A percentile compares a stretch with the other conserved stretches of the same genome.
Conservation (phyloP, 2,329 filamentous ascomycete species). For the Apiospora malaysiana region DNA sequence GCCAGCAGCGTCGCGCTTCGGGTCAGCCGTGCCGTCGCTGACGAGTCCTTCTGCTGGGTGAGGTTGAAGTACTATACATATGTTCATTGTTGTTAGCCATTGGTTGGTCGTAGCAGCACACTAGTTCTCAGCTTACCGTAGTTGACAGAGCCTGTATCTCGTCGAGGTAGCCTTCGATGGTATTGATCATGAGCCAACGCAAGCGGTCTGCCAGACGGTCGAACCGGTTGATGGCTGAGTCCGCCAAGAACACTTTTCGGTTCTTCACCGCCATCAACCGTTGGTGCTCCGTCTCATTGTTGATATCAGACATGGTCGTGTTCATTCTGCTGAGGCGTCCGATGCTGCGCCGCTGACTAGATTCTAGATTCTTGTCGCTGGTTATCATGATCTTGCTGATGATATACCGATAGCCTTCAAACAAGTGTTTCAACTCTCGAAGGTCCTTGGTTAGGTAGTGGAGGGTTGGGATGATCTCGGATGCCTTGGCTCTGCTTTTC, state of each 20-base stretch:
- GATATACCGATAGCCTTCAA: conserved; percentile 64
- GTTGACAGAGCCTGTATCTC: conserved; percentile 75
- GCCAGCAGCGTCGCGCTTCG: conserved; percentile 74
- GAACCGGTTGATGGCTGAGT: conserved; percentile 62
- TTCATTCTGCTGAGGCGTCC: not conserved
- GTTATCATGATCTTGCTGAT: conserved; percentile 60
- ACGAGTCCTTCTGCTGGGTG: conserved; percentile 76
- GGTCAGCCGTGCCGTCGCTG: conserved; percentile 73
- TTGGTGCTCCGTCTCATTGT: not conserved
- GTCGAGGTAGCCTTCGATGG: conserved; percentile 67
- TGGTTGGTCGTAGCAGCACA: conserved; percentile 25
- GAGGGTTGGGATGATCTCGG: conserved; percentile 61
- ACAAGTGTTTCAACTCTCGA: conserved; percentile 64
- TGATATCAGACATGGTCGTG: not conserved
- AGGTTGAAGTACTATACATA: conserved; percentile 73
- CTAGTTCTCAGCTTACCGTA: conserved; percentile 54
- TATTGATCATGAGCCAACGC: conserved; percentile 64
- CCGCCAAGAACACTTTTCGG: conserved; percentile 41
- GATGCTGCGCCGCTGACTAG: not conserved
- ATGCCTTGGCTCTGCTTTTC: conserved; percentile 47
- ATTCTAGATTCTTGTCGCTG: conserved; percentile 42
- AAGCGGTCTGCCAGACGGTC: conserved; percentile 64
- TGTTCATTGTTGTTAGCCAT: not conserved
- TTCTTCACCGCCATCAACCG: not conserved
- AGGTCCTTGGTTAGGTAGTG: conserved; percentile 67